Conservation (phyloP, 768 basidiomycete species). For the Candolleomyces efflorescens region DNA sequence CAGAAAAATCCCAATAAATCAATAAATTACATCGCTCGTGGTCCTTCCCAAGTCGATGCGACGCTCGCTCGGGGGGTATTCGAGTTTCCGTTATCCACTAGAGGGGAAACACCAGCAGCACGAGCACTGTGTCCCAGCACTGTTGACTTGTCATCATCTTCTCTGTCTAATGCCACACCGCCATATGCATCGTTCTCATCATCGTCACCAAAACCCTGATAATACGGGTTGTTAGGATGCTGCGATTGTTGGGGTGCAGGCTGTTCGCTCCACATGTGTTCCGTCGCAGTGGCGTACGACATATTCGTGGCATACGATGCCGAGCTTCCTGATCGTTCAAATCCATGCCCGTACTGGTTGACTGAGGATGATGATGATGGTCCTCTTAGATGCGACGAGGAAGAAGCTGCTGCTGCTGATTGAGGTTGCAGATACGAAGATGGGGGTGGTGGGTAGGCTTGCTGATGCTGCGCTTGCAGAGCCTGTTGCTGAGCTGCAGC, state of each 20-base stretch:
- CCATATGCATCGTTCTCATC: conserved; percentile 5
- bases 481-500: not conserved
- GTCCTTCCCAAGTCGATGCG: conserved; percentile 34
- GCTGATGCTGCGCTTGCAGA: not conserved
- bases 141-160: conserved; percentile 26
- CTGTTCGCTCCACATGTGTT: conserved; percentile 33
- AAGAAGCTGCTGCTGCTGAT: not conserved
- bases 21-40: conserved; percentile 35
- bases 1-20: conserved; percentile 12
- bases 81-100: conserved; percentile 15
- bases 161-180: conserved; percentile 1
- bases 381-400: conserved; percentile 1
- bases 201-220: conserved; percentile 7
- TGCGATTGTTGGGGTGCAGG: not conserved
- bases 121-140: conserved; percentile 14
- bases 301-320: conserved; percentile 22
- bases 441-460: not conserved
- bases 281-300: conserved; percentile 41
- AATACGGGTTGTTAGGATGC: conserved; percentile 9
- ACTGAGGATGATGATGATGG: not conserved
- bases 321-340: conserved; percentile 32
- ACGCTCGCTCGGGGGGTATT: conserved; percentile 11
- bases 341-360: conserved; percentile 11
- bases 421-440: conserved; percentile 3
- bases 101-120: not conserved